phyloP scores from a whole-genome alignment of 768 basidiomycete species.

The Lactarius evosmus region DNA sequence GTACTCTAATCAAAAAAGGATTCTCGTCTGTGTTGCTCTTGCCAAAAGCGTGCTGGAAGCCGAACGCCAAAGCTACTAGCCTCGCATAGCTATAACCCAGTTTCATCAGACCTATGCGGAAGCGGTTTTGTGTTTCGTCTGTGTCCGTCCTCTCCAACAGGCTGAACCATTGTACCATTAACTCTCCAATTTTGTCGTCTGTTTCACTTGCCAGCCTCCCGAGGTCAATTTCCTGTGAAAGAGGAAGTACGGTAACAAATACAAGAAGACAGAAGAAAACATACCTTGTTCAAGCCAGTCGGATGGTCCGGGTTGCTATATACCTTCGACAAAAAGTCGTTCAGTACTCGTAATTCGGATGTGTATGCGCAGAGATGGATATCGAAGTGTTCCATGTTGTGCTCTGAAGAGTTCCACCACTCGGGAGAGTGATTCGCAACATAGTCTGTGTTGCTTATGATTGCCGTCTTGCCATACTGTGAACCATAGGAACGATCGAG shows the following conservation, averaged over 20 bases:
- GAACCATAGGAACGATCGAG: conserved; percentile 85
- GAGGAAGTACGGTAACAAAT: not conserved
- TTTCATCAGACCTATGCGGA: conserved; percentile 59
- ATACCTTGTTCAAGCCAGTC: conserved; percentile 71
- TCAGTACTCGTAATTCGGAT: conserved; percentile 63
- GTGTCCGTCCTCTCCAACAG: conserved; percentile 50
- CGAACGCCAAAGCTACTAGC: conserved; percentile 67
- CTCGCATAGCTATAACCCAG: conserved; percentile 67
- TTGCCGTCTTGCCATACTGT: conserved; percentile 89
- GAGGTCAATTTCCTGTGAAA: conserved; percentile 57
- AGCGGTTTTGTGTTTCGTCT: conserved; percentile 52
- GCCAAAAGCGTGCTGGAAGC: conserved; percentile 72
- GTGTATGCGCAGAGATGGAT: conserved; percentile 80
- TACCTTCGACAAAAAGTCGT: conserved; percentile 52
- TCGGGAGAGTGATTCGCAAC: conserved; percentile 57
- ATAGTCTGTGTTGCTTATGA: conserved; percentile 73
- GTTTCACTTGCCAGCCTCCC: conserved; percentile 60
- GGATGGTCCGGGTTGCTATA: conserved; percentile 73
- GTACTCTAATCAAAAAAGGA: conserved; percentile 60
- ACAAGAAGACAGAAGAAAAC: not conserved
- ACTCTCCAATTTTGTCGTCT: conserved; percentile 61
- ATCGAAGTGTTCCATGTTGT: conserved; percentile 69
- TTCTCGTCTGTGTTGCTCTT: conserved; percentile 59
- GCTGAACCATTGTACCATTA: conserved; percentile 56
- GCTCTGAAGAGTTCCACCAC: conserved; percentile 25